Percentiles rank a stretch among this genome's conserved stretches.
phyloP scores from a whole-genome alignment of 768 basidiomycete species.

The Phaeotremella fagi region DNA sequence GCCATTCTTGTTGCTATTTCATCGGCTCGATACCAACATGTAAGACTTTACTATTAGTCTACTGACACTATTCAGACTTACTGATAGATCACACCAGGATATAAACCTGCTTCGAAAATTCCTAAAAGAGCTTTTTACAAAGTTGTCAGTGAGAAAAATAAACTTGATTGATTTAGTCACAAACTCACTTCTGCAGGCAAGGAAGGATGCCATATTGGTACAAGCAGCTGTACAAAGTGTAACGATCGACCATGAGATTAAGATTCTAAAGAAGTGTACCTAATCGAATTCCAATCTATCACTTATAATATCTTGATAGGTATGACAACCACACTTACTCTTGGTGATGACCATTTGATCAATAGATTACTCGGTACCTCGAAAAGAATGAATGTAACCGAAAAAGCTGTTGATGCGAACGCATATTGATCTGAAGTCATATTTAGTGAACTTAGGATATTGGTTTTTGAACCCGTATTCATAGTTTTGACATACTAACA shows the following conservation, averaged over 20 bases:
- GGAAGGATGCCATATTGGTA: not conserved
- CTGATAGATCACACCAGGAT: too few relatives aligned
- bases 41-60: too few relatives aligned
- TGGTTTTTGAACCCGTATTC: constrained; percentile 4
- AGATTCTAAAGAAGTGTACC: not conserved
- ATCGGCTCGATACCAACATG: too few relatives aligned
- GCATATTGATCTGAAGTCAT: constrained; percentile 13
- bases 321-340: too few relatives aligned
- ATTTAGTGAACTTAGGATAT: constrained; percentile 1
- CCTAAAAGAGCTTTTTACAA: not conserved
- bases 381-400: constrained; percentile 11
- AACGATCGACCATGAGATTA: constrained; percentile 1
- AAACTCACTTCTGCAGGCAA: not conserved
- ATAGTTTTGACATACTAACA: constrained; percentile 13
- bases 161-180: not conserved
- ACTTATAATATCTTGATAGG: too few relatives aligned
- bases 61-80: too few relatives aligned
- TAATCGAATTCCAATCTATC: too few relatives aligned
- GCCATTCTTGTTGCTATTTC: too few relatives aligned
- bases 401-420: constrained; percentile 5
- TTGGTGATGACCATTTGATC: not conserved
- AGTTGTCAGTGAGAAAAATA: not conserved
- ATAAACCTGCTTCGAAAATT: too few relatives aligned
- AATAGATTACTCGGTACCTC: constrained; percentile 8
- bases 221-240: not conserved